A percentile compares a stretch with the other conserved stretches of the same genome.
phyloP scores from a whole-genome alignment of 208 protist genomes.

The Trypanosoma conorhini region DNA sequence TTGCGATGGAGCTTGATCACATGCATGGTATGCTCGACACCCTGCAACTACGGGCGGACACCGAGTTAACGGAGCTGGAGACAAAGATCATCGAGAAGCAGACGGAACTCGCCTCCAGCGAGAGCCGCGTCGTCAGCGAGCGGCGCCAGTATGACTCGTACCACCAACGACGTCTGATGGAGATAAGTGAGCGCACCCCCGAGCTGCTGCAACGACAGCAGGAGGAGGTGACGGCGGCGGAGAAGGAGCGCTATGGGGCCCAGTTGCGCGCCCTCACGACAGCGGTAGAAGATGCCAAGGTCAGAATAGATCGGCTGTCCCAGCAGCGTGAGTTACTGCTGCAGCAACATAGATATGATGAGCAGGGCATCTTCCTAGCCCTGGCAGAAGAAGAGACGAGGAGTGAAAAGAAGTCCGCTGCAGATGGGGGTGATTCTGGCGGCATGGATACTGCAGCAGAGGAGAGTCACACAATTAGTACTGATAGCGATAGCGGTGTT shows the following conservation, averaged over 20 bases:
- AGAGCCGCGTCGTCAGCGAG: constrained; percentile 31
- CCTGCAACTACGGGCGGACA: constrained; percentile 55
- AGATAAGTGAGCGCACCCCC: constrained; percentile 30
- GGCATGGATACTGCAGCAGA: background rate
- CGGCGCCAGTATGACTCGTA: constrained; percentile 27
- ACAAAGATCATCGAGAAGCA: constrained; percentile 49
- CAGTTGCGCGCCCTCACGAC: constrained; percentile 27
- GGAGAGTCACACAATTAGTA: background rate
- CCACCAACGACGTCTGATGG: constrained; percentile 32
- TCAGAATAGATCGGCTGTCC: constrained; percentile 16
- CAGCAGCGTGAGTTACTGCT: constrained; percentile 29
- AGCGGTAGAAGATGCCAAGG: background rate
- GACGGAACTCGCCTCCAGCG: constrained; percentile 42
- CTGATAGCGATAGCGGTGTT: constrained; percentile 2
- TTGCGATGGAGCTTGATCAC: constrained; percentile 50
- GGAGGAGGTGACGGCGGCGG: constrained; percentile 38
- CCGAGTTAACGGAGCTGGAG: constrained; percentile 57
- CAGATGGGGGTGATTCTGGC: constrained; percentile 1
- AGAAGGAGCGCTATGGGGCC: constrained; percentile 34
- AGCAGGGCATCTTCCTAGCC: constrained; percentile 24
- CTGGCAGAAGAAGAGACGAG: constrained; percentile 12
- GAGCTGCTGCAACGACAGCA: constrained; percentile 27
- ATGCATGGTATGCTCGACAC: constrained; percentile 39
- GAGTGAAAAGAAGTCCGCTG: background rate
- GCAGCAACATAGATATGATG: constrained; percentile 28